These are phyloP conservation scores for Eleusine indica DNA, from an alignment of 176 grass and related monocot genomes.

Conservation along the genomic window DNA sequence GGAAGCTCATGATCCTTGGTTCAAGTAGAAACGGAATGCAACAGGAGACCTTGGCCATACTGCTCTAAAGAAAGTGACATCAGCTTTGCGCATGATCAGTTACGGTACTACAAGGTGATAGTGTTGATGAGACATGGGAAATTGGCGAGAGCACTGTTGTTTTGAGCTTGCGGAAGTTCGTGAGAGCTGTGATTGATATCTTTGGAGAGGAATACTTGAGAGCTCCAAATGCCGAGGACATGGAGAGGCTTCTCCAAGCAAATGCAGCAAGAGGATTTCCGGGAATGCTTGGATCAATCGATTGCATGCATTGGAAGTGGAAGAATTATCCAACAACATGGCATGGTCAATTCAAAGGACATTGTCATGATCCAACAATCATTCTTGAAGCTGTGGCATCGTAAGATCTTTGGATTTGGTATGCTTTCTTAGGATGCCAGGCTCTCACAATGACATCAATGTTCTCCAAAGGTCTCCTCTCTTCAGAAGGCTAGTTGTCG, in stretches of 20 bases:
- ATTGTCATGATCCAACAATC: neutral
- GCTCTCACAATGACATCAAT: neutral
- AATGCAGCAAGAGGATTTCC: neutral
- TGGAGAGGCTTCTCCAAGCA: neutral
- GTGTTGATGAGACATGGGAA: neutral
- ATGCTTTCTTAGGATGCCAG: neutral
- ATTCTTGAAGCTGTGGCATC: neutral
- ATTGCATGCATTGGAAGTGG: neutral
- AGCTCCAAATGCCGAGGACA: neutral
- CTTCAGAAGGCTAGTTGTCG: neutral
- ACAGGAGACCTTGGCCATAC: neutral
- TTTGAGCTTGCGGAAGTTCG: neutral
- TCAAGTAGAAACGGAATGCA: neutral
- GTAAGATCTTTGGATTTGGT: neutral
- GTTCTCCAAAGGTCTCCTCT: no score
- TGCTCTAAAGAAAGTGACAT: neutral
- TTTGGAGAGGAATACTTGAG: neutral
- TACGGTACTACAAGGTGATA: neutral
- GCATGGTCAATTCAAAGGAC: neutral
- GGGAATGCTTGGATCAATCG: neutral
- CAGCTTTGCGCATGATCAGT: neutral
- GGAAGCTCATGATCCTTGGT: neutral
- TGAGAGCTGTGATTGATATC: neutral
- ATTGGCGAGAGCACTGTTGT: neutral
- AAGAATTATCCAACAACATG: neutral